Evolutionary conservation across 345 rosid genomes (phyloP).

Genomic region (Eucalyptus erythrocorys): DNA sequence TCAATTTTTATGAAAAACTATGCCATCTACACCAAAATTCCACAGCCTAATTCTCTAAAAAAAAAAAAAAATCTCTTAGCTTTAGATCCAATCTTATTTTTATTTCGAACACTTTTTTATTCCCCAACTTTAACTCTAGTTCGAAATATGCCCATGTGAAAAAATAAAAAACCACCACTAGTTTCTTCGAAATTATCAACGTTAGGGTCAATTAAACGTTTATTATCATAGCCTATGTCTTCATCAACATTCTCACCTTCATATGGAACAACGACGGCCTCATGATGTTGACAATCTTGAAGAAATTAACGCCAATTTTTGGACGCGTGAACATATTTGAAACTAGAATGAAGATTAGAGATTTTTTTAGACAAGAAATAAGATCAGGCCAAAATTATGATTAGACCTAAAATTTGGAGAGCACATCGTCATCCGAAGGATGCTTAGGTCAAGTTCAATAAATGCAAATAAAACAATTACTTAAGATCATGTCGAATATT

Average conservation of each 20-base stretch:
- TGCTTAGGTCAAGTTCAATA: accelerated
- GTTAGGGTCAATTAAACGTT: not conserved
- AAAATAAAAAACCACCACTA: not conserved
- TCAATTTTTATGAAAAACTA: not conserved
- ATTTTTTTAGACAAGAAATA: not conserved
- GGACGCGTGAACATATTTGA: accelerated
- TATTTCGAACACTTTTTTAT: not conserved
- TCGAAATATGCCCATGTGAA: accelerated
- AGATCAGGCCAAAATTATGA: accelerated
- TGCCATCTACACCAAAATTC: not conserved
- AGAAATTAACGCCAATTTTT: not conserved
- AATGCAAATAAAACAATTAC: not conserved
- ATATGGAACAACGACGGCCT: accelerated
- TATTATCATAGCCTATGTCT: not conserved
- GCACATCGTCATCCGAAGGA: too few species aligned
- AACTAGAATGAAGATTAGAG: not conserved
- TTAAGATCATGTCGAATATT: not conserved
- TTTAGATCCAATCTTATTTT: not conserved
- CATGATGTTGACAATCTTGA: not conserved
- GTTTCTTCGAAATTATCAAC: not conserved
- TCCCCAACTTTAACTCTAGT: not conserved
- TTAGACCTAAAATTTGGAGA: not conserved
- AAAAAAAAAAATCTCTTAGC: not conserved
- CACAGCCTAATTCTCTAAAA: not conserved
- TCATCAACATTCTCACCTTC: not conserved